These are phyloP conservation scores for Rutstroemia sp. DNA, from an alignment of 2,329 filamentous ascomycete genomes.

Conservation along the genomic window DNA sequence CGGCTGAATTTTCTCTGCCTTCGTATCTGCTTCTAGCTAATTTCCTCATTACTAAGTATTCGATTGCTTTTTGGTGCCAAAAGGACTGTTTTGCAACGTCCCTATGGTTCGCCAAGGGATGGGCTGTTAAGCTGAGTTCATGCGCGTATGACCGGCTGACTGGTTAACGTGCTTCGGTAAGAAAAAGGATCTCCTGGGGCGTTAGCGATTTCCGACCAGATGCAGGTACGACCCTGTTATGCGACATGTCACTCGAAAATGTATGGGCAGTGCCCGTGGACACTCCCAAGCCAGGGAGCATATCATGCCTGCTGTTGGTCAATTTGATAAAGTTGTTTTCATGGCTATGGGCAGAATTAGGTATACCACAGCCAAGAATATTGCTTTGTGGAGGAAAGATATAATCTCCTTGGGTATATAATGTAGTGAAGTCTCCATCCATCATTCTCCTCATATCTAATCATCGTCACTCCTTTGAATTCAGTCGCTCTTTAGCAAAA, in stretches of 20 bases:
- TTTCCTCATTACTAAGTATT: slow-evolving; percentile 1
- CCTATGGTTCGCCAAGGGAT: slow-evolving; percentile 1
- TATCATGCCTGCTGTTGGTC: background rate
- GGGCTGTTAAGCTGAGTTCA: slow-evolving; percentile 6
- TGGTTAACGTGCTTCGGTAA: background rate
- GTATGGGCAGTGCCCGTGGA: background rate
- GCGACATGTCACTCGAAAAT: background rate
- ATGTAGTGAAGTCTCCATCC: background rate
- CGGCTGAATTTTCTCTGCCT: no score
- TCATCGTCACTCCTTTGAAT: slow-evolving; percentile 1
- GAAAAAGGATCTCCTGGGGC: background rate
- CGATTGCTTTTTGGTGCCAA: background rate
- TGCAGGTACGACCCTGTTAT: slow-evolving; percentile 8
- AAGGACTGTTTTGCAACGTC: no score
- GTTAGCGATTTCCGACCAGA: background rate
- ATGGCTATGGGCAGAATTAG: no score
- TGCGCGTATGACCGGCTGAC: background rate
- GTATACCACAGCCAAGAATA: background rate
- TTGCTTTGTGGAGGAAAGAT: background rate
- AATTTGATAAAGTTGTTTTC: background rate
- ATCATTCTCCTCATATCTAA: background rate
- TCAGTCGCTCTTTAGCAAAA: slow-evolving; percentile 2
- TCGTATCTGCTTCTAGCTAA: background rate
- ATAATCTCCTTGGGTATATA: slow-evolving; percentile 3
- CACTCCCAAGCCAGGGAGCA: no score